phyloP scores from a whole-genome alignment of 441 rosid genomes.

The Euphorbia corollata region DNA sequence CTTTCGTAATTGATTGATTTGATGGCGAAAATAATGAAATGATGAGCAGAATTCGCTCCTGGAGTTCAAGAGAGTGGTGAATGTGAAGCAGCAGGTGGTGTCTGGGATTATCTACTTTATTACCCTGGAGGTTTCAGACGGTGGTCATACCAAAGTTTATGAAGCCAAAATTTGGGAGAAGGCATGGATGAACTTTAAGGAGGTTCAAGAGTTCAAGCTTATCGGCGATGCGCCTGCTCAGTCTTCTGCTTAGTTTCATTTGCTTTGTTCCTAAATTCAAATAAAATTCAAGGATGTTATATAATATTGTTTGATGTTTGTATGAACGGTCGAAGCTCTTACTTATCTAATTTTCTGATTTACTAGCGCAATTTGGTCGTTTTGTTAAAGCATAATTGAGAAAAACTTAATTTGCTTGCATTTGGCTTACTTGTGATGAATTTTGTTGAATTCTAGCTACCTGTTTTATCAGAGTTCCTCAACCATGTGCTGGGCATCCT shows the following conservation, averaged over 20 bases:
- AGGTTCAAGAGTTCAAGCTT: slow-evolving; percentile 62
- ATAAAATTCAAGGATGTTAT: not conserved
- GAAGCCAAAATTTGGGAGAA: slow-evolving; percentile 86
- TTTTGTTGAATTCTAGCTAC: not conserved
- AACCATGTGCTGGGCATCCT: slow-evolving; percentile 46
- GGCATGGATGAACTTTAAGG: slow-evolving; percentile 66
- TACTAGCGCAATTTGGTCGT: not conserved
- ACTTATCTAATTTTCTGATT: too few relatives aligned
- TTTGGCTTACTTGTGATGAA: not conserved
- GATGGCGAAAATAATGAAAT: not conserved
- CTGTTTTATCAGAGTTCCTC: slow-evolving; percentile 6
- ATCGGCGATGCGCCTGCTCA: slow-evolving; percentile 33
- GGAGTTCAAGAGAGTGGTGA: slow-evolving; percentile 48
- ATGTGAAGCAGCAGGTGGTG: slow-evolving; percentile 65
- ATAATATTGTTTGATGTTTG: not conserved
- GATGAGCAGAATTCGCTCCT: slow-evolving; percentile 42
- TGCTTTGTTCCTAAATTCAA: not conserved
- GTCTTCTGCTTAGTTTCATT: slow-evolving; percentile 15
- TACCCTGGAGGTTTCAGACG: slow-evolving; percentile 59
- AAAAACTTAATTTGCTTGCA: not conserved
- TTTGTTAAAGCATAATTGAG: not conserved
- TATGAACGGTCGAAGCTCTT: not conserved
- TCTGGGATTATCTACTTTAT: slow-evolving; percentile 53
- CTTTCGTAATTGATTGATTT: not conserved
- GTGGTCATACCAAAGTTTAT: slow-evolving; percentile 46